Conservation (phyloP, 2,329 filamentous ascomycete species). For the Pseudogymnoascus sp. region DNA sequence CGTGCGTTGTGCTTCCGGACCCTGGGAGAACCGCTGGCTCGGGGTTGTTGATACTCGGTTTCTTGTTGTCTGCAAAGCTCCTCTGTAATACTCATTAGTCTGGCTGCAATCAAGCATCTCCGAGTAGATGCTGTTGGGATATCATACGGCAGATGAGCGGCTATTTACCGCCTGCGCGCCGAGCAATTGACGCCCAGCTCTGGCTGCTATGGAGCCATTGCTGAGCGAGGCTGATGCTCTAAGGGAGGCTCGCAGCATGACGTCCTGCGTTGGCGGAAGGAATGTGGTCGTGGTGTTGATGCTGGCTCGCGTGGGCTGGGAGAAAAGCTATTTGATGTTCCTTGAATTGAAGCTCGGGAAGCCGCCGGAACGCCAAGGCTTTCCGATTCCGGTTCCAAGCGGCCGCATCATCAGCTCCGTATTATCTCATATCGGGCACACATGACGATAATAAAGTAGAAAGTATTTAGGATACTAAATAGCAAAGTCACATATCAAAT, state of each 20-base stretch:
- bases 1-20: constrained; percentile 31
- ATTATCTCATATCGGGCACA: not conserved
- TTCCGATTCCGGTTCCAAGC: constrained; percentile 7
- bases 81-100: constrained; percentile 35
- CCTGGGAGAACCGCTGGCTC: constrained; percentile 46
- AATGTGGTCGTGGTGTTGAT: constrained; percentile 25
- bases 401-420: constrained; percentile 3
- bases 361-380: constrained; percentile 9
- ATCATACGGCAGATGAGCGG: constrained; percentile 19
- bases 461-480: not conserved
- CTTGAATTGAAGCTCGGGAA: constrained; percentile 11
- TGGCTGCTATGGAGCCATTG: constrained; percentile 44
- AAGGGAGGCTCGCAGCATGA: constrained; percentile 63
- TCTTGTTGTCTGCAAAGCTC: constrained; percentile 47
- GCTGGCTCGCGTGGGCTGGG: constrained; percentile 12
- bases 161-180: constrained; percentile 31
- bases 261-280: constrained; percentile 39
- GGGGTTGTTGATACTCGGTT: constrained; percentile 38
- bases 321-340: constrained; percentile 10
- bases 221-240: constrained; percentile 53
- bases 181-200: constrained; percentile 52
- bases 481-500: not conserved
- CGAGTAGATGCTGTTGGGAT: constrained; percentile 18
- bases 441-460: not conserved
- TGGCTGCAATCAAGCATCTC: constrained; percentile 29